These are phyloP conservation scores for Backusella morwellensis DNA, from an alignment of 192 early-diverging fungal genomes.

Conservation along the genomic window DNA sequence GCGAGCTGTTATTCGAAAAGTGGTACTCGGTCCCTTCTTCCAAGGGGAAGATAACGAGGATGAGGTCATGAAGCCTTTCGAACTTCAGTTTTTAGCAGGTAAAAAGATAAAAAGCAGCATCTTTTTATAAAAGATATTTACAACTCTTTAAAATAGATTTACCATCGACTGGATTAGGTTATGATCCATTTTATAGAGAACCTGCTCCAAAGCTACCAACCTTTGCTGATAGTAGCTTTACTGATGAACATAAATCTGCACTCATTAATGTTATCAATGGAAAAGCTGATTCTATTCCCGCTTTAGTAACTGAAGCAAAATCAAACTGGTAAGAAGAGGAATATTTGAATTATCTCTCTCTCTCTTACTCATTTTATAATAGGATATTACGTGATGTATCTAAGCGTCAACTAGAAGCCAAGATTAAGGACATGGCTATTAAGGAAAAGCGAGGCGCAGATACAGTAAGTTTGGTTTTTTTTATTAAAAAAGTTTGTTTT, in stretches of 20 bases:
- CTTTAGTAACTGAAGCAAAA: constrained; percentile 30
- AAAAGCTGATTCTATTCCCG: constrained; percentile 19
- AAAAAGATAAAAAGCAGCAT: neutral
- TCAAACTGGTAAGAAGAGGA: constrained; percentile 4
- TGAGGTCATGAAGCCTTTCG: constrained; percentile 13
- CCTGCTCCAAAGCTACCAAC: neutral
- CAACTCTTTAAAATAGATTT: neutral
- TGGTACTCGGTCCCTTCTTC: constrained; percentile 22
- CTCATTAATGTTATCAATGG: constrained; percentile 26
- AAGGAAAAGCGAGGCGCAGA: constrained; percentile 38
- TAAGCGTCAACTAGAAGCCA: constrained; percentile 31
- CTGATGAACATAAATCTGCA: constrained; percentile 18
- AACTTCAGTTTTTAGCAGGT: constrained; percentile 14
- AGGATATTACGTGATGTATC: constrained; percentile 22
- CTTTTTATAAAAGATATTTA: neutral
- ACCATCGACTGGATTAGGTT: neutral
- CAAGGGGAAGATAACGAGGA: constrained; percentile 7
- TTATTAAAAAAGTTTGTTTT: neutral
- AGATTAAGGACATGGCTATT: constrained; percentile 30
- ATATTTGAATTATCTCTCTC: neutral
- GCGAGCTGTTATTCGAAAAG: neutral
- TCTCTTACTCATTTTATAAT: neutral
- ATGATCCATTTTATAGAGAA: constrained; percentile 19
- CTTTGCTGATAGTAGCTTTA: constrained; percentile 5
- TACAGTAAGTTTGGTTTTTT: constrained; percentile 20